Base-by-base conservation (phyloP, 257 asterid genomes). In the Apocynum venetum region DNA sequence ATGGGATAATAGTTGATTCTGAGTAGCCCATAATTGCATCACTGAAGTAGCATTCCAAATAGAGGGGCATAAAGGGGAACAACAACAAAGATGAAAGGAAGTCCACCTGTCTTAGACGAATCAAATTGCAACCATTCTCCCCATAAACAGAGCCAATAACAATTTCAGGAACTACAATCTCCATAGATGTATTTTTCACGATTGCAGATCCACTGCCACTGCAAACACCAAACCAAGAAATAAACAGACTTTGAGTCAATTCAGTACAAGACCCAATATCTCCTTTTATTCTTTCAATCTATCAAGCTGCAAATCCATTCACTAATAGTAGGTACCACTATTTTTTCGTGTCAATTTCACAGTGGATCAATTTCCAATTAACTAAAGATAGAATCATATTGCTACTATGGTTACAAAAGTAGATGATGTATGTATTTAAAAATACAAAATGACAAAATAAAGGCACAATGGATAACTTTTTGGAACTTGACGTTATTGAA, bases 51-150 rank as follows among this genome's bases (percentile, higher is more conserved):
- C 61, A 75, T 46, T 13, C 52, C 38, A 66, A 57, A 10, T 43
- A 64, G 12, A 19, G 38, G 48, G 63, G 40, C 53, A 65, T 8
- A 31, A 57, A 4, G 31, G 49, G 6, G 4, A 8, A 4, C 1
- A 8, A 8, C 1, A 4, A 8, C 6, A 2, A 47, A 13, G 4
- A 47, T 36, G 13, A 11, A 48, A 17, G 41, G 59, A 49, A 59
- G 55, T 63, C 31, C 76, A 93, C 97, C 93, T 93, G 90, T 86
- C 91, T 83, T 60, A 93, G 84, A 75, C 87, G 90, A 84, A 72
- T 79, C 80, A 93, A 83, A 84, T 89, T 90, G 89, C 83, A 83
- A 38, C 89, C 90, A 64, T 91, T 80, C 76, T 88, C 93, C 71
- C 93, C 95, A 64, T 82, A 87, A 41, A 92, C 76, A 73, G 88